Base-by-base conservation (phyloP, 768 basidiomycete species). In the Russula sp. region DNA sequence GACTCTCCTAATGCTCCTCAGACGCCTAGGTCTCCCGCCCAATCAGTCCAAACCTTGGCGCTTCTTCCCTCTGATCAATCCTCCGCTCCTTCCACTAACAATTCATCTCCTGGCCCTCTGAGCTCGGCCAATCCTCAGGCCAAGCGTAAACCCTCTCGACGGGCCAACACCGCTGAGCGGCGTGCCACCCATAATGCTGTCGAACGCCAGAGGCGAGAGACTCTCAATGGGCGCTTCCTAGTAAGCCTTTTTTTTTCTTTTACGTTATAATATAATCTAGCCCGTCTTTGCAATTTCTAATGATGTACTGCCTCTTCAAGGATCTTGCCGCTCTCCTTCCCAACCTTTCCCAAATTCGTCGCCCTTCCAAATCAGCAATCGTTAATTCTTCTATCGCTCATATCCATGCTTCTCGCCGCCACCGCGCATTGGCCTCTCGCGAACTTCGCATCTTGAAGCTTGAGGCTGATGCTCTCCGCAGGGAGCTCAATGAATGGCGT, bases 131-230 rank as follows among this genome's bases (percentile, higher is more conserved):
- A 56, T 56, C 65, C 74, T n/a, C 80, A 81, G 63, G 70, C 76
- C 61, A 91, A 89, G 72, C 84, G 89, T 73, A 96, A 96, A 73
- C 84, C 91, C 58, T 84, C 83, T 69, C 81, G 93, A 65, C 84
- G 94, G 36, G 94, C 93, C 56, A 98, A 98, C 76, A 98, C 95
- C 56, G 95, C 94, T 55, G 96, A 98, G 73, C 90, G 95, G 74
- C 79, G 96, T 39, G 93, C 93, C 4, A 94, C 91, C 22, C 96
- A 99, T 77, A 99, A 98, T 72, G 96, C 97, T 36, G 93, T 98
- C 60, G 97, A 98, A 77, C 82, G 97, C 54, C 88, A 90, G 70
- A 83, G 96, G 51, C 79, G 96, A 53, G 96, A 98, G 77, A 94
- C 90, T 48, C 77, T 98, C 55, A 99, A 98, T 72, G 84, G 88